Evolutionary conservation across 805 yeast species (phyloP).

Genomic region (Ogataea wickerhamii): DNA sequence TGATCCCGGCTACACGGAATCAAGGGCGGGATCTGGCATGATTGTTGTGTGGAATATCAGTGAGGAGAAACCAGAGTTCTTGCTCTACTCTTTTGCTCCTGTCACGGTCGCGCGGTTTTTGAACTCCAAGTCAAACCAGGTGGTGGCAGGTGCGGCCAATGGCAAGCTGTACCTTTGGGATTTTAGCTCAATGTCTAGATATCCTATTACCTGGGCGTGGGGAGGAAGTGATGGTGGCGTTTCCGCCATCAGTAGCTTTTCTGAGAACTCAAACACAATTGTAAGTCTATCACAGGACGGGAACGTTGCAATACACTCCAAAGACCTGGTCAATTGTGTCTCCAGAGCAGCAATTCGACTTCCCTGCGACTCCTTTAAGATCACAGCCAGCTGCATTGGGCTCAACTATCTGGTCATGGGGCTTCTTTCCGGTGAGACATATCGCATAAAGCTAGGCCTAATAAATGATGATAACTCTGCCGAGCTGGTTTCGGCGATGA

Average conservation of each 20-base stretch:
- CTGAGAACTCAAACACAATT: conserved; percentile 26
- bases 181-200: conserved; percentile 28
- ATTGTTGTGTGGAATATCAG: conserved; percentile 30
- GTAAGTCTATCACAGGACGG: conserved; percentile 24
- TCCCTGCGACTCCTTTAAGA: conserved; percentile 7
- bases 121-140: conserved; percentile 33
- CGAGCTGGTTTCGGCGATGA: conserved; percentile 5
- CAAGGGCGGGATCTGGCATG: conserved; percentile 9
- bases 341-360: conserved; percentile 11
- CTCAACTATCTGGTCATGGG: conserved; percentile 22
- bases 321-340: conserved; percentile 20
- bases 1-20: conserved; percentile 3
- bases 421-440: conserved; percentile 22
- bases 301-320: conserved; percentile 18
- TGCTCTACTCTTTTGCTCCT: conserved; percentile 38
- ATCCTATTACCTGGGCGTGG: conserved; percentile 19
- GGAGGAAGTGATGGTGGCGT: conserved; percentile 1
- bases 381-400: conserved; percentile 21
- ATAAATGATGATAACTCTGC: conserved; percentile 10
- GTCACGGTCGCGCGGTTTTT: conserved; percentile 41
- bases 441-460: conserved; percentile 11
- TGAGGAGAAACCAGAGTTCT: conserved; percentile 31
- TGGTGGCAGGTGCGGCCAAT: conserved; percentile 47
- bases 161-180: conserved; percentile 56
- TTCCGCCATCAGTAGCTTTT: conserved; percentile 20